phyloP scores from a whole-genome alignment of 2,329 filamentous ascomycete species.

The Penicillium thymicola region DNA sequence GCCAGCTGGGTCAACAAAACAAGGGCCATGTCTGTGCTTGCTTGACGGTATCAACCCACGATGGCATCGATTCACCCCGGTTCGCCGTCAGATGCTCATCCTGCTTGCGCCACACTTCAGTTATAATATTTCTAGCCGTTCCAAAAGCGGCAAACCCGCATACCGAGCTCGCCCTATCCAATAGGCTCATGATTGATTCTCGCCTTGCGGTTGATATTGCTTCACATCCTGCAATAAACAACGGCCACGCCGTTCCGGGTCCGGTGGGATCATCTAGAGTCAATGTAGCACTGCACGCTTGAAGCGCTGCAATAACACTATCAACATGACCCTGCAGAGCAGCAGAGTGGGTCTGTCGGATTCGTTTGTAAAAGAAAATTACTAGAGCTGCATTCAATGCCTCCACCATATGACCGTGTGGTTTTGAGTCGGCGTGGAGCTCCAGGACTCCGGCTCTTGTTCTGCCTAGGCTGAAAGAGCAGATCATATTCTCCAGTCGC shows the following conservation, averaged over 20 bases:
- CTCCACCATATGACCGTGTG: conserved; percentile 35
- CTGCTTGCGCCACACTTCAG: conserved; percentile 28
- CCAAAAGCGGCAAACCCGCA: conserved; percentile 25
- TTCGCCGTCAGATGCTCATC: conserved; percentile 24
- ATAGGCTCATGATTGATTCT: conserved; percentile 20
- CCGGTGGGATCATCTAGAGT: conserved; percentile 12
- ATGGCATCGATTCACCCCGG: conserved; percentile 23
- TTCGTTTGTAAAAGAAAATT: conserved; percentile 44
- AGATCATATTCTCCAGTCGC: conserved; percentile 35
- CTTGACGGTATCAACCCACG: conserved; percentile 29
- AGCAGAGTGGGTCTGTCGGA: conserved; percentile 39
- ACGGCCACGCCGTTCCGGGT: conserved; percentile 38
- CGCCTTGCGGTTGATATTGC: conserved; percentile 25
- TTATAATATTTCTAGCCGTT: conserved; percentile 29
- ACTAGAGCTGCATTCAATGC: conserved; percentile 42
- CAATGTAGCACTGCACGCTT: conserved; percentile 29
- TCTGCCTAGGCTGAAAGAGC: conserved; percentile 27
- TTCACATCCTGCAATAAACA: conserved; percentile 43
- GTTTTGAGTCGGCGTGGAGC: conserved; percentile 11
- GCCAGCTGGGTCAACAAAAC: conserved; percentile 20
- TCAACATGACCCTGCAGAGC: conserved; percentile 41
- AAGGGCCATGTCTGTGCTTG: conserved; percentile 28
- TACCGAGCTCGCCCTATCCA: conserved; percentile 25
- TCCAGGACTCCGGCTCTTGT: conserved; percentile 10
- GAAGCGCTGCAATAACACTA: conserved; percentile 32